Evolutionary conservation across 2,329 filamentous ascomycete genomes (phyloP).

Genomic region (Sclerotinia trifoliorum): DNA sequence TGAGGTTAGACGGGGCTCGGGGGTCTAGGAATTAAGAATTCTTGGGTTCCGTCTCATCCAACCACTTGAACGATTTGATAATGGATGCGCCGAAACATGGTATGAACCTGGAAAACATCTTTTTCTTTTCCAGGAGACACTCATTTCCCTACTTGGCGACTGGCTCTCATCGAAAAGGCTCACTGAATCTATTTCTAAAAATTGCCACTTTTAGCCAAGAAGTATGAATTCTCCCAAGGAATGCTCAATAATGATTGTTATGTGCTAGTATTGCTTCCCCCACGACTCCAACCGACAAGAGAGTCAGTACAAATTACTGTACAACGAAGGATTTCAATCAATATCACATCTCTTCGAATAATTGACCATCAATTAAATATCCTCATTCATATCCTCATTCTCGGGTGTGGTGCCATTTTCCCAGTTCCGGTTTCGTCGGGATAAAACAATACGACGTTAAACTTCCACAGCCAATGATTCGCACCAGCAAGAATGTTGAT

Average conservation of each 20-base stretch:
- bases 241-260: background rate
- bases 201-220: background rate
- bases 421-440: background rate
- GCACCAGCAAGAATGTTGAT: background rate
- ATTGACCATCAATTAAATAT: background rate
- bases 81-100: conserved; percentile 8
- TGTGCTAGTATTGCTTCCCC: background rate
- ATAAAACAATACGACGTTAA: conserved; percentile 2
- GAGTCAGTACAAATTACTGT: background rate
- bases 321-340: background rate
- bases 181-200: no score
- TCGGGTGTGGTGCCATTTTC: background rate
- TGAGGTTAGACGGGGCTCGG: background rate
- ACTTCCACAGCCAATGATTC: background rate
- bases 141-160: background rate
- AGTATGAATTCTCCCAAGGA: background rate
- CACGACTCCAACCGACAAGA: no score
- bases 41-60: background rate
- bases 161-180: background rate
- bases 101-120: background rate
- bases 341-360: background rate
- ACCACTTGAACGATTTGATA: background rate
- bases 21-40: background rate
- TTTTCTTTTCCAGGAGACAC: background rate
- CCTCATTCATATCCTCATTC: conserved; percentile 3